Evolutionary conservation across 768 basidiomycete genomes (phyloP).

Genomic region (Kwoniella sp.): DNA sequence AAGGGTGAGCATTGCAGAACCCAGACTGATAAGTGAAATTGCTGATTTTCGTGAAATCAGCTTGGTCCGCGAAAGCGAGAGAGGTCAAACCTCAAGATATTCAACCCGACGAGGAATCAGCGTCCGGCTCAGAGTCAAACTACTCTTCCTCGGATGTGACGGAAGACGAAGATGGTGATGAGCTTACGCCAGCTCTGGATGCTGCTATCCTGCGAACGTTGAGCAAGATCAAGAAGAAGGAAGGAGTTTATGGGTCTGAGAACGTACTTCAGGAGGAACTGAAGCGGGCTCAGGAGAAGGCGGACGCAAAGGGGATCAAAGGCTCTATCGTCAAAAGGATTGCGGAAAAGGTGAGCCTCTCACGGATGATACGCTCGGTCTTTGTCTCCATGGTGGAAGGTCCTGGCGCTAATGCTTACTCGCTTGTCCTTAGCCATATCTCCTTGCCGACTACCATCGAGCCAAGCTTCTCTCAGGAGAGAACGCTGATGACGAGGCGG

Average conservation of each 20-base stretch:
- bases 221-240: conserved; percentile 75
- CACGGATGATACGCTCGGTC: not conserved
- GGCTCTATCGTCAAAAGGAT: conserved; percentile 3
- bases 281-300: conserved; percentile 35
- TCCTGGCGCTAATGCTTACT: not conserved
- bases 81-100: not conserved
- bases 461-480: conserved; percentile 49
- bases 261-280: conserved; percentile 68
- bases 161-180: conserved; percentile 92
- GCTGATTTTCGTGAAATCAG: too few relatives aligned
- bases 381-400: too few relatives aligned
- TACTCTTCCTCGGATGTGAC: conserved; percentile 64
- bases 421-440: conserved; percentile 41
- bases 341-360: conserved; percentile 30
- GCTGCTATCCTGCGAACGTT: conserved; percentile 91
- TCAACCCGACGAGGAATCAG: not conserved
- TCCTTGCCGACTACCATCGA: conserved; percentile 57
- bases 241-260: conserved; percentile 73
- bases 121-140: conserved; percentile 60
- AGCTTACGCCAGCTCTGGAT: conserved; percentile 88
- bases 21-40: too few relatives aligned
- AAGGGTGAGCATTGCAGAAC: conserved; percentile 9
- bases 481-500: conserved; percentile 29
- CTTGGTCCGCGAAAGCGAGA: not conserved
- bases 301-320: conserved; percentile 23